Base-by-base conservation (phyloP, 148 eudicot species). In the Mesembryanthemum crystallinum region DNA sequence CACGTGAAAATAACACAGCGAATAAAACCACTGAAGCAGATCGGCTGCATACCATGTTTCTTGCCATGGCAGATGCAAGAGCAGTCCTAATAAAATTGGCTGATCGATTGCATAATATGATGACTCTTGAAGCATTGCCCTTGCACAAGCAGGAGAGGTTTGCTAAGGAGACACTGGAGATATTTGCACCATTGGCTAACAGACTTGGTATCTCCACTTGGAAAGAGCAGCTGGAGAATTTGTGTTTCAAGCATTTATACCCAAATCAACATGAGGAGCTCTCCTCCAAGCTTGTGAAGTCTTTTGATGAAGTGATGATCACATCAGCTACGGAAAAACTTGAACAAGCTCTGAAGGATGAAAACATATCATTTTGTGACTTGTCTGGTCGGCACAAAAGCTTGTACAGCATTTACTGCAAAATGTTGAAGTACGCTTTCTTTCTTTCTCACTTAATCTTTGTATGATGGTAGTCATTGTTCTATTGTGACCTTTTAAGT, bases 61-160 rank as follows among this genome's bases (percentile, higher is more conserved):
- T 95, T 77, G 99, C 97, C 21, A 92, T 95, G 99, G 94, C 93
- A 11, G 99, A 95, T 88, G 90, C 99, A 3, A 86, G 99, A 75
- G 99, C 94, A 54, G 99, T 95, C 60, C 89, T 95, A 3, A 90
- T 95, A 65, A 95, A 95, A 77, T 75, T 95, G 74, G 99, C 99
- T 1, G 97, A 95, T 86, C 83, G 99, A 47, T 85, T 95, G 84
- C 97, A 92, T 76, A 92, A 95, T 77, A 92, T 95, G 97, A 82
- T 83, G 88, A 92, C 97, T 0, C 78, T 95, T 57, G 96, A 95
- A 60, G 92, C 96, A 54, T 85, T 95, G 77, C 87, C 94, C 32
- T 66, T 85, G 32, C 75, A 79, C 64, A 95, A 95, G 83, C 94
- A 90, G 71, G 89, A 88, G 69, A 87, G 94, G 79, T 88, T 95